Conservation (phyloP, 208 protist genomes). For the Entamoeba dispar region DNA sequence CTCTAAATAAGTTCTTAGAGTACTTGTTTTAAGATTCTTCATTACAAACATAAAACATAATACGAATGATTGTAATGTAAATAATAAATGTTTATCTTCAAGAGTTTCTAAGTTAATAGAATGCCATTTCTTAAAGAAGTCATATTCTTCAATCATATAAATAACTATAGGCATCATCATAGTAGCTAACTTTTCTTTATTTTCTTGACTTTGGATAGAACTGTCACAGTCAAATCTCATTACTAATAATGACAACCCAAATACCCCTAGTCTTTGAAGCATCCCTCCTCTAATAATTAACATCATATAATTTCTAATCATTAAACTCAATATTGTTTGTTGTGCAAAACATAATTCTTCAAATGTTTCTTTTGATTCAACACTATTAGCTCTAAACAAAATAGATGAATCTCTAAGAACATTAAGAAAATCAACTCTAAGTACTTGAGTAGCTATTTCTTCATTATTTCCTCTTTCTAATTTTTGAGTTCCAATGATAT, state of each 20-base stretch:
- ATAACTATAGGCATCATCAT: background rate
- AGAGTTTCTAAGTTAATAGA: background rate
- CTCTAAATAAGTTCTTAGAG: background rate
- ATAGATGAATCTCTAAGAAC: background rate
- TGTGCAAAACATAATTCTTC: background rate
- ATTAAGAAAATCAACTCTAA: background rate
- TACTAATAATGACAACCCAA: background rate
- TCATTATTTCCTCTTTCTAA: background rate
- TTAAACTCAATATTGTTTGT: background rate
- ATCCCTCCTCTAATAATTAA: background rate
- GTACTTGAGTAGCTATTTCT: background rate
- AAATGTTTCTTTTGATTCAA: background rate
- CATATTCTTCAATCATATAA: background rate
- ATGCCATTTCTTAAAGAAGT: background rate
- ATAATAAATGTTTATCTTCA: background rate
- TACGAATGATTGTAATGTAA: background rate
- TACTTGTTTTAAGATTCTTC: background rate
- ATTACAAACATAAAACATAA: background rate
- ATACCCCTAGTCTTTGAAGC: background rate
- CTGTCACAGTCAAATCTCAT: background rate
- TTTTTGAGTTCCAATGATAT: background rate
- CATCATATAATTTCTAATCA: background rate
- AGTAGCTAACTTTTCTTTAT: background rate
- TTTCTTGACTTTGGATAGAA: background rate
- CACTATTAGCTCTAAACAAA: background rate